These are phyloP conservation scores for Coniochaeta sp. DNA, from an alignment of 2,329 filamentous ascomycete genomes.

Conservation along the genomic window DNA sequence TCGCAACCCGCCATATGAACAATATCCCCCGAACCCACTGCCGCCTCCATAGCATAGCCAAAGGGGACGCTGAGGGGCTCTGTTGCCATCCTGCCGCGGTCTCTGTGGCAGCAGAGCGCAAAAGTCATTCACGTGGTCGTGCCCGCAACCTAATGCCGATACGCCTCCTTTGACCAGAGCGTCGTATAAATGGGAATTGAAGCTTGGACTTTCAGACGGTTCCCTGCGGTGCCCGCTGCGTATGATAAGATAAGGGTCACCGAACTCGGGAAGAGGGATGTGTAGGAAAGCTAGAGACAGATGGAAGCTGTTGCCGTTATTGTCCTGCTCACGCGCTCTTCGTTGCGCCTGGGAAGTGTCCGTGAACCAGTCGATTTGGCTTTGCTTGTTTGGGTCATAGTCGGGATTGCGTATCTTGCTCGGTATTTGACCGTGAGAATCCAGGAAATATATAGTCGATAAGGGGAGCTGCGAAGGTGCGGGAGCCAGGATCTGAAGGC, in stretches of 20 bases:
- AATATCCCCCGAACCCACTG: constrained; percentile 22
- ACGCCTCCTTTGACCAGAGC: constrained; percentile 19
- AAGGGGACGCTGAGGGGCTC: constrained; percentile 14
- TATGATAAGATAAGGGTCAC: constrained; percentile 17
- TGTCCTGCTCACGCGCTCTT: constrained; percentile 12
- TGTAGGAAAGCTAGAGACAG: constrained; percentile 20
- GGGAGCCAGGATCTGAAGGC: constrained; percentile 15
- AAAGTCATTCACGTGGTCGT: constrained; percentile 26
- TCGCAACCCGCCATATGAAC: constrained; percentile 19
- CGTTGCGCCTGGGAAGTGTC: constrained; percentile 17
- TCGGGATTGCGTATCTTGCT: constrained; percentile 17
- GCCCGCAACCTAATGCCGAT: constrained; percentile 21
- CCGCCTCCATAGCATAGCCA: constrained; percentile 23
- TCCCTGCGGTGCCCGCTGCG: constrained; percentile 18
- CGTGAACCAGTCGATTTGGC: constrained; percentile 24
- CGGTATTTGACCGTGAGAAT: constrained; percentile 21
- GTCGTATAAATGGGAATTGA: constrained; percentile 23
- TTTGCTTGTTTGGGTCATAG: constrained; percentile 21
- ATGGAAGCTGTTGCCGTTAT: constrained; percentile 11
- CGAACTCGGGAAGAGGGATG: constrained; percentile 22
- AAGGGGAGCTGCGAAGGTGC: constrained; percentile 16
- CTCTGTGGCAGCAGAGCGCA: constrained; percentile 20
- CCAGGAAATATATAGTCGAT: constrained; percentile 20
- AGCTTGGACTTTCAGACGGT: constrained; percentile 20
- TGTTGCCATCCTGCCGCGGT: constrained; percentile 5